A percentile compares a stretch with the other conserved stretches of the same genome.
These are phyloP conservation scores for Brettanomyces custersianus DNA, from an alignment of 805 yeast genomes.

Conservation along the genomic window DNA sequence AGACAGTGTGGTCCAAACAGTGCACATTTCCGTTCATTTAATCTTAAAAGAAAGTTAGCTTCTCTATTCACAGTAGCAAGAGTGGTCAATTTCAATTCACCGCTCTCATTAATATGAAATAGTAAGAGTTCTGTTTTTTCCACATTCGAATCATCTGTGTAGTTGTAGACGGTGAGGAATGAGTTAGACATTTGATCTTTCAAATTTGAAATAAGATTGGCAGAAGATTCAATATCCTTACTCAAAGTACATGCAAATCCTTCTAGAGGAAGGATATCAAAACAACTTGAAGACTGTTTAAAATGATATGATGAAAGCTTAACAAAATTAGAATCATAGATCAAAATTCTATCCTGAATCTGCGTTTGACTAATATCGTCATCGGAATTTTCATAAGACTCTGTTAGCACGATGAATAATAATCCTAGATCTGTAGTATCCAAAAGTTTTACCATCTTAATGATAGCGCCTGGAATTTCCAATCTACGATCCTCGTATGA, in stretches of 20 bases:
- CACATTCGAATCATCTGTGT: constrained; percentile 5
- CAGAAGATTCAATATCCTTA: constrained; percentile 5
- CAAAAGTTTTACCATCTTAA: background rate
- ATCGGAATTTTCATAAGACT: constrained; percentile 4
- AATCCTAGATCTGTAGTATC: constrained; percentile 1
- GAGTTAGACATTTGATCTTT: constrained; percentile 5
- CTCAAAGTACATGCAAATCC: constrained; percentile 4
- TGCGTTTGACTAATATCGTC: constrained; percentile 2
- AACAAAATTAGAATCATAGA: constrained; percentile 4
- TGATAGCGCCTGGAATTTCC: background rate
- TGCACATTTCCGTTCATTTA: constrained; percentile 4
- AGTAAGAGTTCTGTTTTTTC: constrained; percentile 9
- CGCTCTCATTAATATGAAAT: constrained; percentile 7
- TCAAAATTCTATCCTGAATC: background rate
- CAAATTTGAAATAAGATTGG: constrained; percentile 3
- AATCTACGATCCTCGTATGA: background rate
- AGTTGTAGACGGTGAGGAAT: constrained; percentile 8
- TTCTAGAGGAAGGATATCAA: constrained; percentile 4
- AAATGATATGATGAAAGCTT: constrained; percentile 9
- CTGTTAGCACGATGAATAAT: constrained; percentile 5
- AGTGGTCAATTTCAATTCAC: constrained; percentile 6
- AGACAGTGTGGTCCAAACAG: constrained; percentile 10
- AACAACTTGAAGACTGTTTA: constrained; percentile 9
- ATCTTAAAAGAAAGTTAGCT: background rate
- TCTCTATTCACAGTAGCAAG: constrained; percentile 9